A percentile compares a stretch with the other conserved stretches of the same genome.
phyloP scores from a whole-genome alignment of 2,329 filamentous ascomycete genomes.

The Xylogone sp. region DNA sequence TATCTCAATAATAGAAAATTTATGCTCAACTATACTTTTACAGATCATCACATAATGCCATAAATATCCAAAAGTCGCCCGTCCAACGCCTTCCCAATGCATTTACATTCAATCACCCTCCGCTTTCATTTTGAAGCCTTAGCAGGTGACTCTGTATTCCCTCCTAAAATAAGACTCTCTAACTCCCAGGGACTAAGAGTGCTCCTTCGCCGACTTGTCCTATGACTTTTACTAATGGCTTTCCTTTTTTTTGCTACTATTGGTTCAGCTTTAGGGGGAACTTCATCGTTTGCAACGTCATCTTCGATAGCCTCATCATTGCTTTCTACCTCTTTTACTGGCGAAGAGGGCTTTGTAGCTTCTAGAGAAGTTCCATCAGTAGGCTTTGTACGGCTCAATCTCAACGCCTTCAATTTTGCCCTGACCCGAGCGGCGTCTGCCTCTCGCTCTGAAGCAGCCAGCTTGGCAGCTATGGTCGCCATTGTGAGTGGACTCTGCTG shows the following conservation, averaged over 20 bases:
- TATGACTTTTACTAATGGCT: slow-evolving; percentile 30
- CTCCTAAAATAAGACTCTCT: slow-evolving; percentile 55
- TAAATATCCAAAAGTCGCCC: neutral
- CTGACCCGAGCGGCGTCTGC: slow-evolving; percentile 60
- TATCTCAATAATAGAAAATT: neutral
- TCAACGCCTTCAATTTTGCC: slow-evolving; percentile 57
- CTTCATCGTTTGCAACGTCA: neutral
- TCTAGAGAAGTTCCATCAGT: slow-evolving; percentile 2
- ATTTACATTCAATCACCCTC: neutral
- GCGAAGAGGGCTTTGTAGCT: slow-evolving; percentile 25
- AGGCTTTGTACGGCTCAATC: slow-evolving; percentile 23
- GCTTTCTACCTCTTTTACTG: slow-evolving; percentile 8
- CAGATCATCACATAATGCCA: neutral
- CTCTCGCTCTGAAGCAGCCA: slow-evolving; percentile 60
- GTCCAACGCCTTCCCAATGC: neutral
- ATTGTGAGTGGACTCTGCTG: slow-evolving; percentile 57
- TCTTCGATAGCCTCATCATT: slow-evolving; percentile 8
- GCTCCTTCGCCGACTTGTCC: slow-evolving; percentile 60
- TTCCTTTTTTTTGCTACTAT: slow-evolving; percentile 34
- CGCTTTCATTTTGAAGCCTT: too few relatives aligned
- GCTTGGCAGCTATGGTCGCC: slow-evolving; percentile 58
- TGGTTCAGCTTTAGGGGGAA: slow-evolving; percentile 2
- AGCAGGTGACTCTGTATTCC: slow-evolving; percentile 6
- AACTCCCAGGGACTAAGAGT: slow-evolving; percentile 75
- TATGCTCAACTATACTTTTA: neutral